These are phyloP conservation scores for Pisolithus marmoratus DNA, from an alignment of 768 basidiomycete species.

Conservation along the genomic window DNA sequence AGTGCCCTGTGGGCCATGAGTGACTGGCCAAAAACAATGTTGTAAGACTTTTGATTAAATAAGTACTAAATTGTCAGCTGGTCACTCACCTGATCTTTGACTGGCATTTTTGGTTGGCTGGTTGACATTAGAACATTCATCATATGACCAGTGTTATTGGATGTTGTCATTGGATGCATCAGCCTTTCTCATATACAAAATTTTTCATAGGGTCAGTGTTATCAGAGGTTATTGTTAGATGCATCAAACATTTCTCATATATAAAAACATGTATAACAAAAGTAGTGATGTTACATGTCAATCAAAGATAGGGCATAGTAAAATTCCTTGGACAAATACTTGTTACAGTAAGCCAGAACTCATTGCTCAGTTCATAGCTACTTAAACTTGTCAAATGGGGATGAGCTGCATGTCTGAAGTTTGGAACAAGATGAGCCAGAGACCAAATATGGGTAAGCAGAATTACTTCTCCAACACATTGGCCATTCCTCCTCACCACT, in stretches of 20 bases:
- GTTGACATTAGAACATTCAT: background rate
- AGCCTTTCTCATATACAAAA: background rate
- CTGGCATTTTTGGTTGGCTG: background rate
- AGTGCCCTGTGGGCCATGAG: background rate
- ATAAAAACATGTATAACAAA: background rate
- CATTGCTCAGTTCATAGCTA: slow-evolving; percentile 13
- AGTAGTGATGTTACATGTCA: background rate
- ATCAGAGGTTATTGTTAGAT: background rate
- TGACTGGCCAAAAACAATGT: background rate
- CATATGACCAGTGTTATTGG: background rate
- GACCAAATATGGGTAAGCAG: slow-evolving; percentile 16
- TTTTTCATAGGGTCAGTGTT: background rate
- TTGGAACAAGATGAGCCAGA: slow-evolving; percentile 21
- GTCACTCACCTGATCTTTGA: background rate
- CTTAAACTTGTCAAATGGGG: slow-evolving; percentile 15
- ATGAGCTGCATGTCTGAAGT: slow-evolving; percentile 21
- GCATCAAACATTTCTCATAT: too few species aligned
- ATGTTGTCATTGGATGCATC: background rate
- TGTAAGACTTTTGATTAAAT: background rate
- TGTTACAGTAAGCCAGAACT: slow-evolving; percentile 28
- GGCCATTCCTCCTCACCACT: slow-evolving; percentile 5
- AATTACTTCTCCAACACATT: slow-evolving; percentile 20
- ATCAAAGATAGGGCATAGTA: slow-evolving; percentile 2
- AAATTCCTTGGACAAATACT: slow-evolving; percentile 28
- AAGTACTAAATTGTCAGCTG: too few species aligned